A percentile compares a stretch with the other conserved stretches of the same genome.
These are phyloP conservation scores for Cymbidium sinense DNA, from an alignment of 106 monocot genomes.

Conservation along the genomic window DNA sequence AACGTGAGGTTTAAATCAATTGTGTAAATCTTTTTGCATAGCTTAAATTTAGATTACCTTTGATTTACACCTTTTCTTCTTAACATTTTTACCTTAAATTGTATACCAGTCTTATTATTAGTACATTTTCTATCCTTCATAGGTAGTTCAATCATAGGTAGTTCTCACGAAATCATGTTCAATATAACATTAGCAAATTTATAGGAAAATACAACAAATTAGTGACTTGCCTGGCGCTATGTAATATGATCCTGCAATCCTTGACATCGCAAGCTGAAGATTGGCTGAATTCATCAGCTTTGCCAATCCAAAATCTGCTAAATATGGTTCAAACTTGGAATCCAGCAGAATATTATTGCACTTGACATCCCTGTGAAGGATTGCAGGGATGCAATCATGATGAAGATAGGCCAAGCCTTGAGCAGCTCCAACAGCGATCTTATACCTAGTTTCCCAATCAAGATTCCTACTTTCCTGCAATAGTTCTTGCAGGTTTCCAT, in stretches of 20 bases:
- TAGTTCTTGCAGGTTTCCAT: conserved; percentile 62
- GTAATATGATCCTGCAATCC: conserved; percentile 89
- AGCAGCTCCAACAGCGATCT: conserved; percentile 73
- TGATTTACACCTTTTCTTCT: too few relatives aligned
- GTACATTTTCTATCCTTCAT: too few relatives aligned
- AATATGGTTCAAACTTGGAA: conserved; percentile 68
- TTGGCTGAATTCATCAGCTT: conserved; percentile 76
- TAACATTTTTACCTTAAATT: too few relatives aligned
- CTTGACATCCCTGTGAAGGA: conserved; percentile 91
- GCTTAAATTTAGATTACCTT: too few relatives aligned
- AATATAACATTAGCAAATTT: neutral
- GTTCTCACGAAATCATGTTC: too few relatives aligned
- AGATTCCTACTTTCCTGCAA: conserved; percentile 59
- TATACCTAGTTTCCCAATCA: conserved; percentile 95
- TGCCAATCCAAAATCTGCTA: conserved; percentile 94
- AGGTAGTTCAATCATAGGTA: neutral
- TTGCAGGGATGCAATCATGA: conserved; percentile 84
- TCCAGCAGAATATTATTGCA: conserved; percentile 89
- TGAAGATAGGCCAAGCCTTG: conserved; percentile 96
- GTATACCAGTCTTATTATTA: too few relatives aligned
- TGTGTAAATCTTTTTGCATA: too few relatives aligned
- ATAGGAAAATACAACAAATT: neutral
- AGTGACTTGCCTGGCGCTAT: conserved; percentile 82
- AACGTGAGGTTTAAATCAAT: too few relatives aligned
- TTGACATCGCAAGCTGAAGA: conserved; percentile 78